A percentile compares a stretch with the other conserved stretches of the same genome.
phyloP scores from a whole-genome alignment of 331 rosid species.

The Spiraea crenata region DNA sequence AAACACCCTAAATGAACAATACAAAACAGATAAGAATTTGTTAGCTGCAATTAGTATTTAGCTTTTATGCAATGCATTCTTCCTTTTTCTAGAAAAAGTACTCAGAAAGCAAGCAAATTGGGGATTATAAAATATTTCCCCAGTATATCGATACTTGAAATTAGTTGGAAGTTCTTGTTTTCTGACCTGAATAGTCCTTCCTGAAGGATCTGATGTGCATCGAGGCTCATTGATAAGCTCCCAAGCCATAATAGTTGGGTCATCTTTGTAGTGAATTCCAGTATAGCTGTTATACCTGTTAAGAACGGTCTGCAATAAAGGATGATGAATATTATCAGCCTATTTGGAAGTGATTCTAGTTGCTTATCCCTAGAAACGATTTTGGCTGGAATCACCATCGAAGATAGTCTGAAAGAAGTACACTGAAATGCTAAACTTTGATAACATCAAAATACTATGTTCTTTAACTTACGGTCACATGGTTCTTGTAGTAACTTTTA shows the following conservation, averaged over 20 bases:
- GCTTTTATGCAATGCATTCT: background rate
- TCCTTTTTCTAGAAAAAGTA: background rate
- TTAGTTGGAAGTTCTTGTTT: background rate
- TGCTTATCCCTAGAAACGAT: too few relatives aligned
- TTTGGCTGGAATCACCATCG: too few relatives aligned
- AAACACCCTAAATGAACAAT: background rate
- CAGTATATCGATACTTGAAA: background rate
- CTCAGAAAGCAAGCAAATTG: background rate
- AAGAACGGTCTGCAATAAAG: constrained; percentile 58
- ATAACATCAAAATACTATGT: background rate
- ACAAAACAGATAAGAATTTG: background rate
- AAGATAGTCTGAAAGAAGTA: constrained; percentile 4
- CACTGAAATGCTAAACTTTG: background rate
- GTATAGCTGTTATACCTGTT: constrained; percentile 68
- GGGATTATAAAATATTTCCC: background rate
- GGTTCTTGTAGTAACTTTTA: constrained; percentile 75
- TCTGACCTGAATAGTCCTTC: constrained; percentile 82
- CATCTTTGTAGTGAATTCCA: constrained; percentile 72
- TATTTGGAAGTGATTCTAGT: too few relatives aligned
- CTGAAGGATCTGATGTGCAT: constrained; percentile 91
- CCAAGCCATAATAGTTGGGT: constrained; percentile 96
- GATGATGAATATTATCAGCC: constrained; percentile 12
- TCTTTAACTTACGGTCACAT: constrained; percentile 53
- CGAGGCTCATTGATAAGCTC: constrained; percentile 95
- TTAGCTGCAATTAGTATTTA: background rate